phyloP scores from a whole-genome alignment of 805 yeast species.

The Yarrowia keelungensis region DNA sequence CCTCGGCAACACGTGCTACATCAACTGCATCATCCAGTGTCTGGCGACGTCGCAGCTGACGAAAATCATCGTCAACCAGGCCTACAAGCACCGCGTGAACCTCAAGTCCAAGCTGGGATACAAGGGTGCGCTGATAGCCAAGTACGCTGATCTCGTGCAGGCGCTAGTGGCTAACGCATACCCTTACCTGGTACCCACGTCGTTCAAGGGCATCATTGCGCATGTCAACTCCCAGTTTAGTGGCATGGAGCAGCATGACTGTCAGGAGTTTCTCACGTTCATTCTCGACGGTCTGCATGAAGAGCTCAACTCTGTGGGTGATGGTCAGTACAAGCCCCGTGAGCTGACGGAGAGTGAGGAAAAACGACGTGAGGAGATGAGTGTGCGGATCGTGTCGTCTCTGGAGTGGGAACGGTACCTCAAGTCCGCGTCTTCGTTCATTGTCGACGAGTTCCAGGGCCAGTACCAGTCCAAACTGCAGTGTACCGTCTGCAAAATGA shows the following conservation, averaged over 20 bases:
- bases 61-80: slow-evolving; percentile 64
- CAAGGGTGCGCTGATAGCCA: slow-evolving; percentile 75
- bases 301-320: slow-evolving; percentile 75
- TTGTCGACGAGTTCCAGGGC: slow-evolving; percentile 86
- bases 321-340: slow-evolving; percentile 54
- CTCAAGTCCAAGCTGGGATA: slow-evolving; percentile 77
- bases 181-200: slow-evolving; percentile 62
- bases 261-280: slow-evolving; percentile 80
- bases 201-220: slow-evolving; percentile 73
- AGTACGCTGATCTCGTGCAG: slow-evolving; percentile 65
- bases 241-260: slow-evolving; percentile 80
- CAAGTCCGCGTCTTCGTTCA: slow-evolving; percentile 75
- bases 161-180: slow-evolving; percentile 61
- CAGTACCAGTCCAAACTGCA: slow-evolving; percentile 80
- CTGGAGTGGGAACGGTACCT: slow-evolving; percentile 92
- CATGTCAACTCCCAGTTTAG: slow-evolving; percentile 68
- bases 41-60: slow-evolving; percentile 70
- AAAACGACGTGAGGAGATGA: slow-evolving; percentile 68
- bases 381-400: slow-evolving; percentile 80
- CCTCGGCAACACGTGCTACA: slow-evolving; percentile 90
- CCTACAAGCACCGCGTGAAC: slow-evolving; percentile 73
- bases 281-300: slow-evolving; percentile 80
- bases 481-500: slow-evolving; percentile 73
- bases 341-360: slow-evolving; percentile 79
- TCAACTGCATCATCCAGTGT: slow-evolving; percentile 91